Conservation (phyloP, 139 green algal species). For the Chlamydomonas urium region DNA sequence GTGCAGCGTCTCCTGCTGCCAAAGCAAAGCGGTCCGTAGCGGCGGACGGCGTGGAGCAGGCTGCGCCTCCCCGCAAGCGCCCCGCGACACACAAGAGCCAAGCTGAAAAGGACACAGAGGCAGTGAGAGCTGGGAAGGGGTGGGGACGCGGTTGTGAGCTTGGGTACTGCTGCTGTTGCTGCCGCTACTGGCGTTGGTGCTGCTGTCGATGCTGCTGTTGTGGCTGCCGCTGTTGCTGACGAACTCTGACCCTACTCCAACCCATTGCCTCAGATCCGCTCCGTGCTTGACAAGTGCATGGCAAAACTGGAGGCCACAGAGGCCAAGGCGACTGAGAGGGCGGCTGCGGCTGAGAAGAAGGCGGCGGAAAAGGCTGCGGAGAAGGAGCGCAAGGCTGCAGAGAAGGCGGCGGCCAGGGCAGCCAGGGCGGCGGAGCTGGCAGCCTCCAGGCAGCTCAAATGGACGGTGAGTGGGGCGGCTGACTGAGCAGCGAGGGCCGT, state of each 20-base stretch:
- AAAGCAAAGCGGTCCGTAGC: too few species aligned
- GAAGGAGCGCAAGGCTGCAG: not conserved
- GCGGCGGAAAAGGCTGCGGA: not conserved
- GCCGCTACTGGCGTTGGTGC: not conserved
- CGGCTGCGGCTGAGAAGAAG: not conserved
- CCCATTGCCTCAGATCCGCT: not conserved
- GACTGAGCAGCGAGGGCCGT: too few species aligned
- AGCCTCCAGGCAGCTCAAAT: too few species aligned
- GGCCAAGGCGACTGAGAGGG: not conserved
- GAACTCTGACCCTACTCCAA: not conserved
- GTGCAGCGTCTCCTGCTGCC: too few species aligned
- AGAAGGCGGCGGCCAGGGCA: not conserved
- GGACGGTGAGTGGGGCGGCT: too few species aligned
- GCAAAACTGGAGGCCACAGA: not conserved
- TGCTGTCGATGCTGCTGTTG: not conserved
- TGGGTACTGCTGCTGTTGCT: not conserved
- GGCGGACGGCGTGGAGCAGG: too few species aligned
- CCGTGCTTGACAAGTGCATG: not conserved
- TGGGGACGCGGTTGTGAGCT: too few species aligned
- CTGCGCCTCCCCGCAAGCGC: too few species aligned
- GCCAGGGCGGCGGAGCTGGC: not conserved
- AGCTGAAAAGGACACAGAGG: too few species aligned
- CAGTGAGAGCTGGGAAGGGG: too few species aligned
- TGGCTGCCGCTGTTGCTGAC: not conserved
- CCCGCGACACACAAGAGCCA: too few species aligned